Base-by-base conservation (phyloP, 2,329 filamentous ascomycete species). In the Camillea tinctor region DNA sequence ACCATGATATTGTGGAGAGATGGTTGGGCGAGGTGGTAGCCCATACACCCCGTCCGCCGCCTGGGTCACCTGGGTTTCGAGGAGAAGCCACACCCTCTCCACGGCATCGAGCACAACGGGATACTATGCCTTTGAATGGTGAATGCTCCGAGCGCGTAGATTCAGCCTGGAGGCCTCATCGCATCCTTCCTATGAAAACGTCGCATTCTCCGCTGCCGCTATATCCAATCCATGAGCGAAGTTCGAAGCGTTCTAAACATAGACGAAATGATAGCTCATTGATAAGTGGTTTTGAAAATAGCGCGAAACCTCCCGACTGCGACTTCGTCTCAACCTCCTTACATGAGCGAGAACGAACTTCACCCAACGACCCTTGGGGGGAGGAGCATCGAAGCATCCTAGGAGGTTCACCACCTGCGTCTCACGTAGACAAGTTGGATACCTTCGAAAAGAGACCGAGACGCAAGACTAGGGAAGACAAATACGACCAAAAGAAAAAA, bases 381-480 rank as follows among this genome's bases (percentile, higher is more conserved):
- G 64, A 66, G 36, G 53, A 55, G 21, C 58, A 56, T 55, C 48
- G 57, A 50, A 57, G 22, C 40, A 52, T 54, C 54, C 44, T 50
- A 52, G 64, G 59, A 49, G 62, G 57, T 57, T 67, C 59, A 22
- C 69, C 65, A 30, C 64, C 60, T 2, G 59, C 62, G 48, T 61
- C 63, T 52, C 58, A 56, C 49, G 21, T 50, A 19, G 55, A 58
- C 23, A 23, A 54, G 23, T 44, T 57, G 55, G 51, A 36, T 13
- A 49, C 64, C 15, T 87, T 81, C 58, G 79, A 84, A 57, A 85
- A 79, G 66, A 76, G 76, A 52, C 73, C 79, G 19, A 80, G 87
- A 30, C 76, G 80, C 63, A 89, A 83, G 71, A 88, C 84, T 17
- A 80, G 78, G 55, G 73, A 78, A 22, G 80, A 85, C 66, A 81